Evolutionary conservation across 345 rosid species (phyloP), one percentile per base, ranked within the genome.

Genomic region (Luvunga scandens): DNA sequence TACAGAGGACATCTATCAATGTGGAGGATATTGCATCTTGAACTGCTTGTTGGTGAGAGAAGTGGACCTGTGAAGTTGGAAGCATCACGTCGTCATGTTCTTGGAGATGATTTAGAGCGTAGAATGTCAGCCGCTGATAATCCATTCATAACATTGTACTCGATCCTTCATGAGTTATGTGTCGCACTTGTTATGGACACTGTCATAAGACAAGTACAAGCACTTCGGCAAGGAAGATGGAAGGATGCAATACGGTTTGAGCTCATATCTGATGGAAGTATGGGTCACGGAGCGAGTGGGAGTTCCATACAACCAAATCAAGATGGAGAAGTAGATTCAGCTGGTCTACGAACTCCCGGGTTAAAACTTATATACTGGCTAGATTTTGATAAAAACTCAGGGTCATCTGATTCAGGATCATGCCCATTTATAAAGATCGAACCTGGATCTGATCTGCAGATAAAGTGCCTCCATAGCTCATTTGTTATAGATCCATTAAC

Each of bases 1-100:
- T 97, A 97, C 75, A 91, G 98, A 66, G 99, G 99, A 25, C 94
- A 93, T 80, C 79, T 91, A 62, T 85, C 97, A 27, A 81, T 97
- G 94, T 97, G 99, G 99, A 94, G 99, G 87, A 97, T 97, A 85
- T 82, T 97, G 87, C 96, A 91, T 87, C 82, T 97, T 84, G 98
- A 97, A 87, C 88, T 97, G 81, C 98, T 97, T 77, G 98, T 97
- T 81, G 98, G 99, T 82, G 98, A 97, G 88, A 88, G 82, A 84
- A 90, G 88, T 75, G 97, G 99, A 57, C 83, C 75, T 28, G 91
- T 91, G 72, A 90, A 91, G 80, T 79, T 97, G 75, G 99, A 94
- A 81, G 89, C 89, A 81, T 81, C 83, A 39, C 91, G 94, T 53
- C 83, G 92, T 79, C 98, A 93, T 84, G 83, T 77, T 55, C 96